A percentile compares a stretch with the other conserved stretches of the same genome.
Evolutionary conservation across 305 asterid species (phyloP).

Genomic region (Rubia balearica): DNA sequence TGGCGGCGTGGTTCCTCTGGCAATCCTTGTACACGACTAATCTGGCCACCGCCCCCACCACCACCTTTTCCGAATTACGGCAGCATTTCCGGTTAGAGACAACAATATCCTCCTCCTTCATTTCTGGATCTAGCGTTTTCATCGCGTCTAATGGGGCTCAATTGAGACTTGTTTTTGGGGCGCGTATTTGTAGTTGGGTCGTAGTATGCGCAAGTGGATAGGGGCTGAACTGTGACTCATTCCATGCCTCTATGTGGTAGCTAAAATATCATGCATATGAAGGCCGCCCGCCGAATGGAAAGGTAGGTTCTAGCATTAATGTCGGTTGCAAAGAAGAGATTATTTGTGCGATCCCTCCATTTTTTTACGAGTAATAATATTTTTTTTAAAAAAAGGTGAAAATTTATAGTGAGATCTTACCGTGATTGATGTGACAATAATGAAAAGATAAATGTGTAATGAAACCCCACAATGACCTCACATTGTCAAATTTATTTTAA

Average conservation of each 20-base stretch:
- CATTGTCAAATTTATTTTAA: no score
- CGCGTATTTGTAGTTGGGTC: conserved; percentile 5
- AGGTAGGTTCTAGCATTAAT: conserved; percentile 10
- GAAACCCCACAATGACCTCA: no score
- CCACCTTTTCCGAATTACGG: not conserved
- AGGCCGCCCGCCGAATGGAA: conserved; percentile 15
- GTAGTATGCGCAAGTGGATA: conserved; percentile 4
- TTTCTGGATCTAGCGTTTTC: not conserved
- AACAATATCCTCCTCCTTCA: not conserved
- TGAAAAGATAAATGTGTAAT: no score
- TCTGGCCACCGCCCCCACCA: not conserved
- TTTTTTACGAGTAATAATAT: no score
- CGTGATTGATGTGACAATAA: no score
- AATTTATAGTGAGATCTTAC: no score
- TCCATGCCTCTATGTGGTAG: conserved; percentile 20
- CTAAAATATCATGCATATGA: not conserved
- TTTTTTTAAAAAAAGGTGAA: no score
- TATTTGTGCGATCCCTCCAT: no score
- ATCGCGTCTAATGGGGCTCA: not conserved
- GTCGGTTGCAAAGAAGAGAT: no score
- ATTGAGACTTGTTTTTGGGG: no score
- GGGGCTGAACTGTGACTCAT: conserved; percentile 4
- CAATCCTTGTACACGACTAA: conserved; percentile 39
- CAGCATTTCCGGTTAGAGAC: not conserved
- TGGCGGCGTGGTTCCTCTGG: conserved; percentile 46